Evolutionary conservation across 306 rosid species (phyloP).

Genomic region (Vicia villosa): DNA sequence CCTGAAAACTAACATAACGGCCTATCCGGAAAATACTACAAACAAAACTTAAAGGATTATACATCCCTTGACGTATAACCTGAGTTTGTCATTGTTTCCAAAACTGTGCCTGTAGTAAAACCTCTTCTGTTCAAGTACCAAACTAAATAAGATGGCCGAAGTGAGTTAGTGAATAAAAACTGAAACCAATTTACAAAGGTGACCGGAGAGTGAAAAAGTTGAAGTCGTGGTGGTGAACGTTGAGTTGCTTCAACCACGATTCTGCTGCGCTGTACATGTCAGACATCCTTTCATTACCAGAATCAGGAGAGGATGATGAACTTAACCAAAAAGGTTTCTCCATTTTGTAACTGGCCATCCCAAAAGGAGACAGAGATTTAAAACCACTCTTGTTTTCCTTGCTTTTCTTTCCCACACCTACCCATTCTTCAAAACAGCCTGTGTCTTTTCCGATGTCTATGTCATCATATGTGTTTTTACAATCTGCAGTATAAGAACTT

Average conservation of each 20-base stretch:
- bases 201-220: constrained; percentile 52
- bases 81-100: constrained; percentile 20
- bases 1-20: neutral
- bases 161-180: constrained; percentile 5
- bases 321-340: constrained; percentile 57
- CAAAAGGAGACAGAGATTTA: constrained; percentile 59
- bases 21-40: constrained; percentile 19
- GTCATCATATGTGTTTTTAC: constrained; percentile 13
- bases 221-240: constrained; percentile 63
- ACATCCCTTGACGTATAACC: constrained; percentile 25
- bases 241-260: constrained; percentile 78
- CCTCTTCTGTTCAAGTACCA: constrained; percentile 18
- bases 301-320: constrained; percentile 14
- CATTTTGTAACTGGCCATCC: constrained; percentile 64
- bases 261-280: constrained; percentile 58
- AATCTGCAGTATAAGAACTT: constrained; percentile 38
- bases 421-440: constrained; percentile 10
- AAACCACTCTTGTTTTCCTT: constrained; percentile 17
- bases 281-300: constrained; percentile 33
- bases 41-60: constrained; percentile 18
- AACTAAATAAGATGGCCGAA: neutral
- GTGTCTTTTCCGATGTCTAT: neutral
- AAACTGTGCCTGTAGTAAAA: constrained; percentile 18
- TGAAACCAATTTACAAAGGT: constrained; percentile 34
- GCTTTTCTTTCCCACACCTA: constrained; percentile 14